Percentiles rank a stretch among this genome's conserved stretches.
These are phyloP conservation scores for Chalara sp. DNA, from an alignment of 2,329 filamentous ascomycete genomes.

Conservation along the genomic window DNA sequence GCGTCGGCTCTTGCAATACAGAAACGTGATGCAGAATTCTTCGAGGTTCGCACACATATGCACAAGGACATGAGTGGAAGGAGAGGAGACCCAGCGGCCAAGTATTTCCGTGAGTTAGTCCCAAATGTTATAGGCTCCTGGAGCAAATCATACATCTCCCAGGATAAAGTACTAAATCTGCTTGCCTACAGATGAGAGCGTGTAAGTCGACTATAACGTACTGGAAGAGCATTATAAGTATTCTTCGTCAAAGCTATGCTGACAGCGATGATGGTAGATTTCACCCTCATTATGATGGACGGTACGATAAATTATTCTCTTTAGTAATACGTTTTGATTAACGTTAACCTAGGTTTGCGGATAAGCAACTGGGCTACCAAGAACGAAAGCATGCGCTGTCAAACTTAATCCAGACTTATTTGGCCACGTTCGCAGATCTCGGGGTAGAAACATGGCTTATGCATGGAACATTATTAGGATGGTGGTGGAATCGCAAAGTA, in stretches of 20 bases:
- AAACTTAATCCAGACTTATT: conserved; percentile 69
- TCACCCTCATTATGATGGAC: conserved; percentile 32
- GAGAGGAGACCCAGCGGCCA: conserved; percentile 23
- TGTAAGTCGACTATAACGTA: conserved; percentile 17
- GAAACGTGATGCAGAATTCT: conserved; percentile 26
- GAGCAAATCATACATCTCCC: background rate
- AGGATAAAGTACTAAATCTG: background rate
- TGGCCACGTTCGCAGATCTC: conserved; percentile 56
- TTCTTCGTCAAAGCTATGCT: conserved; percentile 2
- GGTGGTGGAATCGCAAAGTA: conserved; percentile 69
- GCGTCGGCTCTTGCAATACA: conserved; percentile 20
- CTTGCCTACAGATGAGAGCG: conserved; percentile 21
- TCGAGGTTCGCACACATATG: conserved; percentile 21
- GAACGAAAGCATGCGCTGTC: conserved; percentile 45
- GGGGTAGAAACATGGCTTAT: conserved; percentile 50
- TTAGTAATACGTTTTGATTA: background rate
- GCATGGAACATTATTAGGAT: conserved; percentile 76
- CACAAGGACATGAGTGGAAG: conserved; percentile 26
- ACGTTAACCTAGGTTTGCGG: conserved; percentile 27
- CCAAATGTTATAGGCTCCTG: conserved; percentile 7
- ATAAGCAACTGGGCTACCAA: conserved; percentile 34
- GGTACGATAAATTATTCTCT: conserved; percentile 17
- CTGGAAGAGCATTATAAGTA: background rate
- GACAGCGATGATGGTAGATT: conserved; percentile 22
- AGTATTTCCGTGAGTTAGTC: conserved; percentile 32